Evolutionary conservation across 2,329 filamentous ascomycete species (phyloP), one percentile per base, ranked within the genome.

Genomic region (Teratosphaeria gauchensis): DNA sequence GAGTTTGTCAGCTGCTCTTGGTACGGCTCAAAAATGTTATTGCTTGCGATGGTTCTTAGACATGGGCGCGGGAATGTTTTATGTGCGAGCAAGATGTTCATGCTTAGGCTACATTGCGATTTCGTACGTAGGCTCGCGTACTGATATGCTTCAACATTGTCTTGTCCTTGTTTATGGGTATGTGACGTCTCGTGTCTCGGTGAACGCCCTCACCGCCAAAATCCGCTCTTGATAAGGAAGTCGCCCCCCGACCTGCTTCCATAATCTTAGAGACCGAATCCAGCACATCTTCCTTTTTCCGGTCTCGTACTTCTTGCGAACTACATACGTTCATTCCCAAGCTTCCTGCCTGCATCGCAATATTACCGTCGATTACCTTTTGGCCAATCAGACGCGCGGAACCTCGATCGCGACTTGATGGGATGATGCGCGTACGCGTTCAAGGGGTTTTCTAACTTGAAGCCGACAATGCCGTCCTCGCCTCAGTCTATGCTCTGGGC

Each of bases 401-500:
- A 42, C n/a, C 35, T 16, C 35, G 14, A 12, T 42, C 35, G 42
- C 42, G 42, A 19, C n/a, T 48, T 6, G n/a, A 42, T 16, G 35
- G 11, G 42, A 21, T 48, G 42, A 48, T 19, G 42, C 42, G n/a
- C n/a, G 16, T 48, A 48, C 42, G 42, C 42, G 42, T 48, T 21
- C 9, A 16, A 21, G 42, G 19, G 19, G 42, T 48, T 21, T 19
- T 21, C 42, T n/a, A 16, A 19, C n/a, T 19, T 48, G 42, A 48
- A 48, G 33, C 33, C 54, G 28, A 35, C 56, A 55, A 33, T 21
- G 53, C 62, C 65, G 14, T 57, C 65, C 3, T 65, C 64, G 3
- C 66, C 68, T 3, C 64, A 62, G 0, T 61, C 64, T 11, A 67
- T 77, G 4, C 65, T 77, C 8, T 77, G 75, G 74, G 72, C 71